Conservation (phyloP, 2,329 filamentous ascomycete species). For the Hyphodiscus sp. region DNA sequence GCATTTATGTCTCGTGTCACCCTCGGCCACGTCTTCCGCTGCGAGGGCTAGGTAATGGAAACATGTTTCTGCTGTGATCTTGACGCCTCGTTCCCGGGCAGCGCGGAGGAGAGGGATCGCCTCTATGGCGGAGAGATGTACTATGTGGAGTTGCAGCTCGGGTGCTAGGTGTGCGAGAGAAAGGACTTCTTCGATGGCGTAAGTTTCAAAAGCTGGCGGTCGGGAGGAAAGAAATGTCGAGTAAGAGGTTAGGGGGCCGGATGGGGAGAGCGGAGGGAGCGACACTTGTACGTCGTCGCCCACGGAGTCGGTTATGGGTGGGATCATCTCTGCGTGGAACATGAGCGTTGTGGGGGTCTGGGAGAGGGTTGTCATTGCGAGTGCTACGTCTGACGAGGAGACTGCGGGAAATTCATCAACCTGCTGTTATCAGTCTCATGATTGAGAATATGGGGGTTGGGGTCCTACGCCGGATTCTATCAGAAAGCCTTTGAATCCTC, state of each 20-base stretch:
- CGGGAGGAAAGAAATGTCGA: slow-evolving; percentile 87
- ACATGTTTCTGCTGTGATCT: slow-evolving; percentile 71
- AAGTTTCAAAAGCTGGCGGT: slow-evolving; percentile 84
- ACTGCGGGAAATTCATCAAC: slow-evolving; percentile 95
- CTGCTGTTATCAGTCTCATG: slow-evolving; percentile 36
- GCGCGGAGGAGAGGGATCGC: slow-evolving; percentile 60
- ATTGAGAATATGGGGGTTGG: background rate
- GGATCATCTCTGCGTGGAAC: slow-evolving; percentile 99
- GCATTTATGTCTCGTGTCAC: slow-evolving; percentile 68
- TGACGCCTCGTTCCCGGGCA: slow-evolving; percentile 55
- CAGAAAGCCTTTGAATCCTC: slow-evolving; percentile 95
- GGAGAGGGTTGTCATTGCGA: slow-evolving; percentile 75
- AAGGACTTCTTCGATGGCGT: slow-evolving; percentile 81
- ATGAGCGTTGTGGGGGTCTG: slow-evolving; percentile 84
- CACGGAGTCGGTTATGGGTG: slow-evolving; percentile 74
- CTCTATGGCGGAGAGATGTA: slow-evolving; percentile 64
- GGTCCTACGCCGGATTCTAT: slow-evolving; percentile 84
- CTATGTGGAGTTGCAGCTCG: slow-evolving; percentile 79
- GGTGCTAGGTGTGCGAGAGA: slow-evolving; percentile 75
- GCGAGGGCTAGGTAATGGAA: slow-evolving; percentile 68
- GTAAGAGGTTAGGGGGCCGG: slow-evolving; percentile 70
- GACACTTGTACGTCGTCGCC: slow-evolving; percentile 70
- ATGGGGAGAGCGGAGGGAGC: slow-evolving; percentile 61
- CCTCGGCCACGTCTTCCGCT: slow-evolving; percentile 58
- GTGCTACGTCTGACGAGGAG: slow-evolving; percentile 68